Base-by-base conservation (phyloP, 306 rosid genomes). In the Begonia fuchsioides region DNA sequence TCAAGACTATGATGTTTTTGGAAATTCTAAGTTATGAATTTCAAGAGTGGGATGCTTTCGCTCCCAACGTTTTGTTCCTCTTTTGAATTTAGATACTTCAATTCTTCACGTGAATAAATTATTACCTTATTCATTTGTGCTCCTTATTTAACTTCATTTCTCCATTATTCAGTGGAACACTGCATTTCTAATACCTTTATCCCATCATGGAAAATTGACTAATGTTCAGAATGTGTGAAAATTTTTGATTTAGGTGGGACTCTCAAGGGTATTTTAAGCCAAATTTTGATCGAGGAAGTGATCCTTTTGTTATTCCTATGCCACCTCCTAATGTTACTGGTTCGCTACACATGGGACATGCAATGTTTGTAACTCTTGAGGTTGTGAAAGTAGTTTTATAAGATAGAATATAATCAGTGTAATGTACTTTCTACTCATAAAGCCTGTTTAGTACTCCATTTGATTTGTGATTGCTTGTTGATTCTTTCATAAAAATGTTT, bases 251-350 rank as follows among this genome's bases (percentile, higher is more conserved):
- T 68, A 88, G 96, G 96, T 88, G 96, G 96, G 96, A 88, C 66
- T 80, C 96, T 64, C 95, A 83, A 68, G 96, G 96, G 46, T 74
- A 78, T 68, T 83, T 88, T 65, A 75, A 55, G 72, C 96, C 96
- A 44, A 73, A 67, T 62, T 58, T 72, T 53, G 93, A 80, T 26
- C 76, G 60, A 16, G 93, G 87, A 66, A 70, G 67, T 32, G 82
- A 76, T 63, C 83, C 96, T 32, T 88, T 83, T 68, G 96, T 88
- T 56, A 74, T 83, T 63, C 65, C 93, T 39, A 88, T 88, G 96
- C 96, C 96, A 2, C 96, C 96, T 63, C 94, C 96, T 35, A 88
- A 88, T 76, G 96, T 88, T 58, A 88, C 96, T 9, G 96, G 96
- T 46, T 88, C 95, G 12, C 72, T 88, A 69, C 96, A 88, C 71